These are phyloP conservation scores for Phenoliferia sp. DNA, from an alignment of 1,284 basidiomycete genomes.

Conservation along the genomic window DNA sequence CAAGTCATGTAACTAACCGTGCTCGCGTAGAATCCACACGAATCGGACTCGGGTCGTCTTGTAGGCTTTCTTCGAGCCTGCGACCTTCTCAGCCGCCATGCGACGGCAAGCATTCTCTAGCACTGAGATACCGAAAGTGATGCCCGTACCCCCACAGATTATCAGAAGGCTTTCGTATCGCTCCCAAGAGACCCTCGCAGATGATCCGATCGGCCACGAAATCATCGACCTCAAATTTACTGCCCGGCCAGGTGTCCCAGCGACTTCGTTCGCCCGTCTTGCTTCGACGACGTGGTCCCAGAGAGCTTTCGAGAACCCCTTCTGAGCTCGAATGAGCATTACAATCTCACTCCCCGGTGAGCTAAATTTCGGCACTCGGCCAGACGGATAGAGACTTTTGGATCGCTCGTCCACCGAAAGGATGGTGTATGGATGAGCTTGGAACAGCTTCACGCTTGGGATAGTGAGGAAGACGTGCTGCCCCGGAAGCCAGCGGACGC, in stretches of 20 bases:
- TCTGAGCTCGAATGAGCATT: conserved; percentile 68
- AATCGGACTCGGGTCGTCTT: conserved; percentile 63
- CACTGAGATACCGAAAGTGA: conserved; percentile 68
- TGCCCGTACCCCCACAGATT: conserved; percentile 73
- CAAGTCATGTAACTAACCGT: conserved; percentile 3
- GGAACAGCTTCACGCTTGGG: conserved; percentile 62
- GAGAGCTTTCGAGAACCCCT: conserved; percentile 69
- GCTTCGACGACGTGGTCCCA: conserved; percentile 53
- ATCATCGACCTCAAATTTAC: conserved; percentile 61
- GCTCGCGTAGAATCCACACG: conserved; percentile 77
- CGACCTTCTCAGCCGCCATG: conserved; percentile 54
- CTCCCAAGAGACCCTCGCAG: conserved; percentile 61
- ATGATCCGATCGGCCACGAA: conserved; percentile 75
- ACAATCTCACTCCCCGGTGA: conserved; percentile 54
- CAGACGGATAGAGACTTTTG: conserved; percentile 33
- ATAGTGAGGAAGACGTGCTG: conserved; percentile 72
- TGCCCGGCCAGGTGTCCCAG: conserved; percentile 42
- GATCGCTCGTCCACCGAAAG: conserved; percentile 58
- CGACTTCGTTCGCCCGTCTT: conserved; percentile 2
- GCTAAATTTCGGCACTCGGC: conserved; percentile 4
- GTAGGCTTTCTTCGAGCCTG: conserved; percentile 43
- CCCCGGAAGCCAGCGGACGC: conserved; percentile 67
- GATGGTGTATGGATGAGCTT: conserved; percentile 77
- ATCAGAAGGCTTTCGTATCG: conserved; percentile 62
- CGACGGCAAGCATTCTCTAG: conserved; percentile 65